These are phyloP conservation scores for Berberis vulgaris DNA, from an alignment of 164 flowering plant genomes.

Conservation along the genomic window DNA sequence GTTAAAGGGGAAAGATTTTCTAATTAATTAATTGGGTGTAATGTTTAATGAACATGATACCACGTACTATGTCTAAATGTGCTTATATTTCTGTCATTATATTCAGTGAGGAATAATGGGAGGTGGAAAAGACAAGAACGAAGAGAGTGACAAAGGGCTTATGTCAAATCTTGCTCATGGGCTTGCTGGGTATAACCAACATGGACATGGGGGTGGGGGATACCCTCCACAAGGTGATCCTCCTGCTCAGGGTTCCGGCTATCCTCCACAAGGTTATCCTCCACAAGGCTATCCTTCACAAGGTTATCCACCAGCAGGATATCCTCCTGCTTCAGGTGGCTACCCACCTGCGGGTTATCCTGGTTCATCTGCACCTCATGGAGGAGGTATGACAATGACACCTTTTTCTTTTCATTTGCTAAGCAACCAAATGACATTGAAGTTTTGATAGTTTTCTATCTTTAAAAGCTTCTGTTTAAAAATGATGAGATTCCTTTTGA, in stretches of 20 bases:
- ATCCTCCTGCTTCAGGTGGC: constrained; percentile 6
- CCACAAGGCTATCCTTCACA: constrained; percentile 7
- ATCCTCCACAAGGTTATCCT: constrained; percentile 5
- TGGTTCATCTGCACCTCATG: constrained; percentile 3
- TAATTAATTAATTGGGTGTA: too few relatives aligned
- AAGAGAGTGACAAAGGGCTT: constrained; percentile 31
- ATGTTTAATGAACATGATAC: too few relatives aligned
- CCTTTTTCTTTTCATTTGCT: background rate
- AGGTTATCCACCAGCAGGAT: constrained; percentile 9
- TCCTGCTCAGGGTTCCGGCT: constrained; percentile 6
- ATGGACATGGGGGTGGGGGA: constrained; percentile 13
- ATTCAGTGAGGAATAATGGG: too few relatives aligned
- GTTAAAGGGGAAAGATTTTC: too few relatives aligned
- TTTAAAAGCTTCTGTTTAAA: too few relatives aligned
- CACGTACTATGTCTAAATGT: too few relatives aligned
- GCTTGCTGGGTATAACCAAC: constrained; percentile 17
- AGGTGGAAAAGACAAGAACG: too few relatives aligned
- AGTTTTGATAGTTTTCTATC: background rate
- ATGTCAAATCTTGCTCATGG: constrained; percentile 33
- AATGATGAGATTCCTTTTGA: too few relatives aligned
- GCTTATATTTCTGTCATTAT: too few relatives aligned
- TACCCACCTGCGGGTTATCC: constrained; percentile 14
- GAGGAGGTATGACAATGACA: constrained; percentile 5
- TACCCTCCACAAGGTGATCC: constrained; percentile 10
- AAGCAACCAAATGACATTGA: background rate